These are phyloP conservation scores for Phyllostachys edulis DNA, from an alignment of 176 grass and related monocot genomes.

Conservation along the genomic window DNA sequence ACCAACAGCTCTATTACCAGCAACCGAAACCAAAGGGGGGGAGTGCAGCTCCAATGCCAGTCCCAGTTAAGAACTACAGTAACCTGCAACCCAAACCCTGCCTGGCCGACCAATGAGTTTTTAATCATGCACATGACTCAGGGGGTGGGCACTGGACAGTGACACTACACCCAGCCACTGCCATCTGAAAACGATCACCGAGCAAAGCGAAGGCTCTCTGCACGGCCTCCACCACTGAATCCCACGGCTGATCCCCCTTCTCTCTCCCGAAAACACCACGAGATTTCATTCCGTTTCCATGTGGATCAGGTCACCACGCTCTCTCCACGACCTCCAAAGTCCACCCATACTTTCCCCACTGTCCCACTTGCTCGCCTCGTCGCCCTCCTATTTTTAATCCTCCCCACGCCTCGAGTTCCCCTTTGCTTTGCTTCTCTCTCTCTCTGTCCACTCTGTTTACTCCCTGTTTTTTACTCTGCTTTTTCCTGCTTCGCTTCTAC, in stretches of 20 bases:
- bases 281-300: neutral
- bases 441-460: neutral
- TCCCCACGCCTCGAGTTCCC: conserved; percentile 30
- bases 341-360: neutral
- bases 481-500: conserved; percentile 16
- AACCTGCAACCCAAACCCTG: neutral
- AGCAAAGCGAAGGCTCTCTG: neutral
- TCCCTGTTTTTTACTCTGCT: neutral
- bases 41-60: no score
- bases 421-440: neutral
- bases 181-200: conserved; percentile 6
- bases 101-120: neutral
- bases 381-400: conserved; percentile 31
- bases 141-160: neutral
- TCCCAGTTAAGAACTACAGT: no score
- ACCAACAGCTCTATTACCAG: no score
- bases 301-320: neutral
- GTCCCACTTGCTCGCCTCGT: conserved; percentile 17
- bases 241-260: neutral
- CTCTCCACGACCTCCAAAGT: neutral
- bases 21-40: no score
- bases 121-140: conserved; percentile 4
- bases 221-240: neutral
- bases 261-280: neutral
- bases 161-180: neutral